phyloP scores from a whole-genome alignment of 2,329 filamentous ascomycete genomes.

The Exophiala viscosa region DNA sequence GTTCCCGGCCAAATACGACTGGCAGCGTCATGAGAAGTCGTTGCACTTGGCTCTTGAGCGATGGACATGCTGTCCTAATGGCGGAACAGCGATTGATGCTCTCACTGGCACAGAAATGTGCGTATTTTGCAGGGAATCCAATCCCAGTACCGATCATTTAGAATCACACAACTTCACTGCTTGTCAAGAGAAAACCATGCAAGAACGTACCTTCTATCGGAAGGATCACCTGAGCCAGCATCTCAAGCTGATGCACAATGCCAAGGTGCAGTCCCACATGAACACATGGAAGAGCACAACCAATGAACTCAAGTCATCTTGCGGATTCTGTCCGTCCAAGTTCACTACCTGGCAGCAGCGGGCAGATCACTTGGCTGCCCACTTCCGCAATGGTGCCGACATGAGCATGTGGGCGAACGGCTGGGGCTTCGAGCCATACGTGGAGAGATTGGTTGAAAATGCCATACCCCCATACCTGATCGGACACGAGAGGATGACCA shows the following conservation, averaged over 20 bases:
- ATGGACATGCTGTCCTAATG: conserved; percentile 59
- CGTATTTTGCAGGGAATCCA: conserved; percentile 55
- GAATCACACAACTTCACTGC: conserved; percentile 57
- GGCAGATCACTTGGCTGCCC: conserved; percentile 39
- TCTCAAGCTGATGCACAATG: conserved; percentile 53
- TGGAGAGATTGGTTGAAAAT: conserved; percentile 35
- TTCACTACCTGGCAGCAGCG: conserved; percentile 34
- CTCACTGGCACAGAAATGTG: conserved; percentile 40
- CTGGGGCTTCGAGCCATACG: conserved; percentile 37
- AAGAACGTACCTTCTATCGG: conserved; percentile 57
- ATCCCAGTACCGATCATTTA: conserved; percentile 55
- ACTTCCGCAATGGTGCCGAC: conserved; percentile 38
- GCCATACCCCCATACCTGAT: conserved; percentile 38
- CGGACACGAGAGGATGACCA: conserved; percentile 32
- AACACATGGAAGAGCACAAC: conserved; percentile 53
- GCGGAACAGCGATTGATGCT: conserved; percentile 46
- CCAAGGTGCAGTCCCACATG: conserved; percentile 47
- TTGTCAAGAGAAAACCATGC: conserved; percentile 58
- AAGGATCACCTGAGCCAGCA: conserved; percentile 59
- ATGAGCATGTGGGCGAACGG: conserved; percentile 39
- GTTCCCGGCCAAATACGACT: conserved; percentile 57
- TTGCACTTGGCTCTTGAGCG: conserved; percentile 55
- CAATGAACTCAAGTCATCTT: conserved; percentile 46
- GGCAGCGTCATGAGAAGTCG: conserved; percentile 58
- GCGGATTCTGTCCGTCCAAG: conserved; percentile 34